phyloP scores from a whole-genome alignment of 192 early-diverging fungal species.

The Coemansia sp. region DNA sequence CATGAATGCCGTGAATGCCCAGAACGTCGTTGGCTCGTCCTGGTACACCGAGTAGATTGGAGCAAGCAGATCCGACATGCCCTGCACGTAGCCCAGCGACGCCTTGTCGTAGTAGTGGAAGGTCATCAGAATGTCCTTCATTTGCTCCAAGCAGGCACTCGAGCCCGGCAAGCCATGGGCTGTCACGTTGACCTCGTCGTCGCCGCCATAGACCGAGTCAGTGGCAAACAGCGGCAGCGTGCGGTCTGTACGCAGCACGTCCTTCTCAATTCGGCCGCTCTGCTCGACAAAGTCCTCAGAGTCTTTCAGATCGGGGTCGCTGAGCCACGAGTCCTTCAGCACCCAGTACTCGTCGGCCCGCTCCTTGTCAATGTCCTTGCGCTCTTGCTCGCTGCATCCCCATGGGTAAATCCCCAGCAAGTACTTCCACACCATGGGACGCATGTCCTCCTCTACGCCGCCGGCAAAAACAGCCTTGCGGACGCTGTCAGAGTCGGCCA shows the following conservation, averaged over 20 bases:
- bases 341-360: slow-evolving; percentile 60
- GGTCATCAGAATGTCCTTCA: slow-evolving; percentile 88
- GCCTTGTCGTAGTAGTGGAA: slow-evolving; percentile 79
- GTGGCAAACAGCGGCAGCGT: slow-evolving; percentile 75
- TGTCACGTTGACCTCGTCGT: slow-evolving; percentile 32
- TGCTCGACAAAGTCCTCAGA: slow-evolving; percentile 66
- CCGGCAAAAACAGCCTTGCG: slow-evolving; percentile 64
- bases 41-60: slow-evolving; percentile 84
- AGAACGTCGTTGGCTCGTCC: slow-evolving; percentile 89
- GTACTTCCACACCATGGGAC: slow-evolving; percentile 87
- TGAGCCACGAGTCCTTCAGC: slow-evolving; percentile 64
- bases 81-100: slow-evolving; percentile 84
- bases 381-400: slow-evolving; percentile 70
- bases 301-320: slow-evolving; percentile 53
- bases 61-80: slow-evolving; percentile 93
- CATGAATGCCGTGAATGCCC: slow-evolving; percentile 91
- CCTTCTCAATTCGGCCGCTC: slow-evolving; percentile 82
- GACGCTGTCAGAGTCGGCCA: slow-evolving; percentile 50
- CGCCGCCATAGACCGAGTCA: slow-evolving; percentile 57
- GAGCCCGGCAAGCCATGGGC: slow-evolving; percentile 52
- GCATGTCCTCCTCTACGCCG: slow-evolving; percentile 74
- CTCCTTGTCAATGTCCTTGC: slow-evolving; percentile 55
- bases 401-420: slow-evolving; percentile 81
- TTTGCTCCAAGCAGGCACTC: slow-evolving; percentile 74
- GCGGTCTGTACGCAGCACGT: slow-evolving; percentile 93